Percentiles rank a stretch among this genome's conserved stretches.
Evolutionary conservation across 306 rosid genomes (phyloP).

Genomic region (Lathyrus sativus): DNA sequence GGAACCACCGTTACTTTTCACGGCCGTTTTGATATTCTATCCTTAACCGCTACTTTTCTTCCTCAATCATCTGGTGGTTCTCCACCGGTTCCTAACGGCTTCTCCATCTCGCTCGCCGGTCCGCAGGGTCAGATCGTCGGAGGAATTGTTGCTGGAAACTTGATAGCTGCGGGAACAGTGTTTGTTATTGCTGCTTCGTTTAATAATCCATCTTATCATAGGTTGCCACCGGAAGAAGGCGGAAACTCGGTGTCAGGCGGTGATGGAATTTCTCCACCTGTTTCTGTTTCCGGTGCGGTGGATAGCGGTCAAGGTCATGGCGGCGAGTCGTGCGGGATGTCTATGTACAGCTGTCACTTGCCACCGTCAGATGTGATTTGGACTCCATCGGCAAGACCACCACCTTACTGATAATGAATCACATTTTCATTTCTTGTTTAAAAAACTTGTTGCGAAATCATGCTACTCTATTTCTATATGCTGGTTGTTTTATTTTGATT

Average conservation of each 20-base stretch:
- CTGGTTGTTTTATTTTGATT: neutral
- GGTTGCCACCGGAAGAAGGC: constrained; percentile 63
- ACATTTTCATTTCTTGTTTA: neutral
- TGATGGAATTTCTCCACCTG: constrained; percentile 55
- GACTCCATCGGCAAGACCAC: constrained; percentile 82
- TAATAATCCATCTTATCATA: constrained; percentile 71
- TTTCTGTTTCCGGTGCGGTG: constrained; percentile 45
- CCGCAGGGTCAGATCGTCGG: constrained; percentile 98
- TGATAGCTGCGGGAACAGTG: constrained; percentile 78
- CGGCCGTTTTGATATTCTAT: constrained; percentile 88
- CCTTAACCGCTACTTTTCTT: constrained; percentile 75
- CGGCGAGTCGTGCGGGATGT: constrained; percentile 63
- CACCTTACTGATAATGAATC: constrained; percentile 53
- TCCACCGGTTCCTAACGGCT: constrained; percentile 52
- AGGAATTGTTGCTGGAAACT: constrained; percentile 64
- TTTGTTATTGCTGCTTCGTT: constrained; percentile 70
- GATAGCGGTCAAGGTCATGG: constrained; percentile 61
- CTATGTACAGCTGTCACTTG: constrained; percentile 71
- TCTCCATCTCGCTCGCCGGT: constrained; percentile 84
- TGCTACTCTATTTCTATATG: neutral
- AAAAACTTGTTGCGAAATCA: neutral
- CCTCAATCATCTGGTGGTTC: constrained; percentile 30
- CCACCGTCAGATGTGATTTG: constrained; percentile 78
- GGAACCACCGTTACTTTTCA: constrained; percentile 84
- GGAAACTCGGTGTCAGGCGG: constrained; percentile 43